Evolutionary conservation across 306 rosid species (phyloP).

Genomic region (Fragaria nilgerrensis): DNA sequence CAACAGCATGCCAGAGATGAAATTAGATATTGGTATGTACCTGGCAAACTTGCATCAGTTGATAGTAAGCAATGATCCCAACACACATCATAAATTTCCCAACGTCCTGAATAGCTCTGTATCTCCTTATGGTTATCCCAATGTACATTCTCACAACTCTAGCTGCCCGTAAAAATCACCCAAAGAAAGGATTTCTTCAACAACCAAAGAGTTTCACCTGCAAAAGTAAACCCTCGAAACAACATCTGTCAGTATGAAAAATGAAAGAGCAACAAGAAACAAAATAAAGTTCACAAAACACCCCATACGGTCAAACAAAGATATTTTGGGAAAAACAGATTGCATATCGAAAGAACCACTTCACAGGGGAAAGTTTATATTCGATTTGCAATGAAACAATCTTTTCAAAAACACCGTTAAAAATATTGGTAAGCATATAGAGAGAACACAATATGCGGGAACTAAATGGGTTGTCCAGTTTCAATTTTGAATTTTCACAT

Average conservation of each 20-base stretch:
- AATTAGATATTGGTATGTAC: constrained; percentile 31
- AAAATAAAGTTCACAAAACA: neutral
- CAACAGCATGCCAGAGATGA: neutral
- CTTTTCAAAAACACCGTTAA: neutral
- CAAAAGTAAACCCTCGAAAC: constrained; percentile 17
- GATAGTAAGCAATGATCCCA: constrained; percentile 76
- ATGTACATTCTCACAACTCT: constrained; percentile 72
- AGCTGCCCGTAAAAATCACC: constrained; percentile 38
- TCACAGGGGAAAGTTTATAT: neutral
- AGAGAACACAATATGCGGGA: neutral
- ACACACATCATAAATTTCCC: constrained; percentile 84
- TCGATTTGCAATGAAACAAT: neutral
- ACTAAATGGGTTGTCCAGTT: neutral
- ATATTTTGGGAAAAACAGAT: neutral
- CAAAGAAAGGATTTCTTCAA: constrained; percentile 22
- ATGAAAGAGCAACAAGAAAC: neutral
- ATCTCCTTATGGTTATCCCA: constrained; percentile 57
- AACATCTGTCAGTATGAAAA: constrained; percentile 6
- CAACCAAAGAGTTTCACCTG: constrained; percentile 38
- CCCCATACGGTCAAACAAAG: neutral
- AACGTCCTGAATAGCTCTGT: constrained; percentile 59
- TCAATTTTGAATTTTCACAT: neutral
- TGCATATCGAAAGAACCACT: neutral
- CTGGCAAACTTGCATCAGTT: constrained; percentile 95
- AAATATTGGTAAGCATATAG: neutral